Conservation (phyloP, 805 yeast species). For the Yarrowia divulgata region DNA sequence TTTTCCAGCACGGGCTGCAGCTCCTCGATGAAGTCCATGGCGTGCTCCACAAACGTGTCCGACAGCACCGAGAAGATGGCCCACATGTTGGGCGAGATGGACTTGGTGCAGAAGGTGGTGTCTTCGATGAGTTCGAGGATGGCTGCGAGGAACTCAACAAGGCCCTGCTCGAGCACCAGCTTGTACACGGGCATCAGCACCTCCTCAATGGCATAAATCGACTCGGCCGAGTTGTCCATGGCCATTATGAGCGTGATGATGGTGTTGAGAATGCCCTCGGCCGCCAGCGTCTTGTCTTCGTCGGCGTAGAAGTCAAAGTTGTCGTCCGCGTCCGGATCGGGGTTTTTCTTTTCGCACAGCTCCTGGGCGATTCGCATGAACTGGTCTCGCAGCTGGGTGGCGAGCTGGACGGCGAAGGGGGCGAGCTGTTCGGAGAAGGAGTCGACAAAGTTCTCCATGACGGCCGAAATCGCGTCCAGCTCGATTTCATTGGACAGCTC, state of each 20-base stretch:
- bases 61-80: constrained; percentile 62
- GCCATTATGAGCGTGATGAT: constrained; percentile 81
- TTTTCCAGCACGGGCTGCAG: constrained; percentile 75
- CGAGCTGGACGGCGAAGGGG: constrained; percentile 83
- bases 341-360: constrained; percentile 60
- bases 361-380: constrained; percentile 75
- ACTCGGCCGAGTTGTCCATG: constrained; percentile 77
- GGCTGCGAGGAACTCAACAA: constrained; percentile 79
- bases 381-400: constrained; percentile 66
- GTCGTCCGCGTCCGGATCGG: constrained; percentile 51
- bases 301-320: constrained; percentile 52
- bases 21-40: constrained; percentile 76
- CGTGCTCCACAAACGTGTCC: constrained; percentile 52
- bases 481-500: constrained; percentile 81
- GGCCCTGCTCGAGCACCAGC: constrained; percentile 67
- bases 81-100: constrained; percentile 79
- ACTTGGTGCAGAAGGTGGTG: constrained; percentile 65
- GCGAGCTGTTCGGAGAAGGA: constrained; percentile 85
- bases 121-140: constrained; percentile 77
- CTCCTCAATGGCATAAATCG: constrained; percentile 69
- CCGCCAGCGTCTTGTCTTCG: constrained; percentile 81
- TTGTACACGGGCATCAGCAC: constrained; percentile 73
- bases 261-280: constrained; percentile 80
- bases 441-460: constrained; percentile 95
- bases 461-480: constrained; percentile 83